Evolutionary conservation across 2,329 filamentous ascomycete genomes (phyloP), one percentile per base, ranked within the genome.

Genomic region (Fusarium bactridioides): DNA sequence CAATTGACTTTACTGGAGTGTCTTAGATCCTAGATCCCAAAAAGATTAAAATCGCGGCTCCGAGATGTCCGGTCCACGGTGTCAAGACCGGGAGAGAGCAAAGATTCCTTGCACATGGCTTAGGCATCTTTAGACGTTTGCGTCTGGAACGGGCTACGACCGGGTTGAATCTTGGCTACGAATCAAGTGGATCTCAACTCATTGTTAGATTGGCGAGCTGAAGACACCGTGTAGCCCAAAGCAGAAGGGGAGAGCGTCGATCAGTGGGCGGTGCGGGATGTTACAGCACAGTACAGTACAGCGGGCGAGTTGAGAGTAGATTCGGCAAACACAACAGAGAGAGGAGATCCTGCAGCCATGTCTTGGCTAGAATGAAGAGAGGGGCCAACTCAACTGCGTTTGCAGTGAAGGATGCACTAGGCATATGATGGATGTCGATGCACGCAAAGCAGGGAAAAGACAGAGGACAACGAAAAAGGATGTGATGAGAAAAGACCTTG

Each of bases 201-300:
- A 35, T 37, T 15, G 31, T 13, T 37, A 73, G 70, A 73, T 73
- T 67, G 57, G 70, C 70, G 70, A 73, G 70, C 58, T 73, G 70
- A 68, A 44, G 57, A 29, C 40, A 33, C 41, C n/a, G 31, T 23
- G 31, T 35, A 21, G 23, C 13, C 58, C 12, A 50, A 70, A 57
- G 15, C 1, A 63, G 61, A 50, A 73, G 43, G 13, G 55, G 2
- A 27, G 31, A 5, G 27, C 38, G 70, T 23, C 33, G 66, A 73
- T 73, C 70, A 56, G 47, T 63, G 19, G 37, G 54, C 57, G 16
- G 51, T 40, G 35, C 29, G 27, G 54, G 40, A 33, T 57, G 51
- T 27, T 37, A 27, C 54, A 29, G 29, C 11, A 29, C 29, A 41
- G 51, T 31, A 21, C 40, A 50, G 47, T 23, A 27, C 43, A 48